phyloP scores from a whole-genome alignment of 1,139 yeast genomes.

The Yamadazyma conglobata region DNA sequence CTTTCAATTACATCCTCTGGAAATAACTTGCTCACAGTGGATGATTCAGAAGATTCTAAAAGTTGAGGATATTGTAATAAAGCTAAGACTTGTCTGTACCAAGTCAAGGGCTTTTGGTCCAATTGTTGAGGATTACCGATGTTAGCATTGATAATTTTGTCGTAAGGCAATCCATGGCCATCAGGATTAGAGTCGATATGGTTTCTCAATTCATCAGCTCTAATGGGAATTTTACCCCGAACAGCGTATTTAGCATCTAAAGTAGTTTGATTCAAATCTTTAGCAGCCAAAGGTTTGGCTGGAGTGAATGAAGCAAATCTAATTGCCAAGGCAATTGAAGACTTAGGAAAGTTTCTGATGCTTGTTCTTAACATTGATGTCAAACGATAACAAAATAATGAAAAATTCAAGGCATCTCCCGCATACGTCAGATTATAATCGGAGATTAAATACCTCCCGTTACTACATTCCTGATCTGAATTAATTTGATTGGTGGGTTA shows the following conservation, averaged over 20 bases:
- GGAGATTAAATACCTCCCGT: too few relatives aligned
- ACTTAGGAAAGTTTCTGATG: too few relatives aligned
- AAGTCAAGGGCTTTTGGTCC: conserved; percentile 91
- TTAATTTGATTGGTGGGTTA: too few relatives aligned
- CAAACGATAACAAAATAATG: too few relatives aligned
- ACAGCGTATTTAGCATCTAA: conserved; percentile 92
- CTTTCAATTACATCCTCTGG: conserved; percentile 73
- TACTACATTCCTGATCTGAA: too few relatives aligned
- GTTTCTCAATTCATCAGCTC: conserved; percentile 78
- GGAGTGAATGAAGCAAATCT: conserved; percentile 17
- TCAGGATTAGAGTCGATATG: conserved; percentile 45
- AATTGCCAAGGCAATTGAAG: too few relatives aligned
- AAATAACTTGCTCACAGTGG: conserved; percentile 28
- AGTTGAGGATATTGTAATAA: conserved; percentile 81
- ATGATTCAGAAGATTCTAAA: conserved; percentile 29
- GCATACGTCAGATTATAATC: too few relatives aligned
- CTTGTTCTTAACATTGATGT: too few relatives aligned
- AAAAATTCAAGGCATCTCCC: too few relatives aligned
- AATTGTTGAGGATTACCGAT: conserved; percentile 97
- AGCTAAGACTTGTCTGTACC: conserved; percentile 87
- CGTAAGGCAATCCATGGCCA: conserved; percentile 70
- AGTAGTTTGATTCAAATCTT: conserved; percentile 68
- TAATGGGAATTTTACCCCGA: conserved; percentile 86
- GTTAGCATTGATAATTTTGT: conserved; percentile 77
- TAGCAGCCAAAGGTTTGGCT: conserved; percentile 19